A percentile compares a stretch with the other conserved stretches of the same genome.
These are phyloP conservation scores for Goffeauzyma gilvescens DNA, from an alignment of 768 basidiomycete species.

Conservation along the genomic window DNA sequence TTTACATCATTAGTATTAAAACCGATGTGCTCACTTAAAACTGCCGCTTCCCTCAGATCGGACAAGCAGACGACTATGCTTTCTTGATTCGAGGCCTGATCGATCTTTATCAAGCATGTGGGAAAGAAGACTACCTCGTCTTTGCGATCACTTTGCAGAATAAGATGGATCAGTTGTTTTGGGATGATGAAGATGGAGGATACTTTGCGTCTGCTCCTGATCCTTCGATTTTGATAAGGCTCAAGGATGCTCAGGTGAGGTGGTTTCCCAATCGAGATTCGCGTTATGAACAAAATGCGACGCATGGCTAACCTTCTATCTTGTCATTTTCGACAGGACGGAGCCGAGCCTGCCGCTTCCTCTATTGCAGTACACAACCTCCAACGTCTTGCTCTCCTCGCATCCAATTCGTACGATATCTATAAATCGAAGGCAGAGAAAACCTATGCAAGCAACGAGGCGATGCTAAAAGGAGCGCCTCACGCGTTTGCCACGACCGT, in stretches of 20 bases:
- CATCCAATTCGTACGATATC: constrained; percentile 11
- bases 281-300: neutral
- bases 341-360: constrained; percentile 21
- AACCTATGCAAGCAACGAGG: constrained; percentile 14
- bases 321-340: constrained; percentile 10
- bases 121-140: constrained; percentile 26
- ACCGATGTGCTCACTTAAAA: neutral
- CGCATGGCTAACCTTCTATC: neutral
- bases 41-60: constrained; percentile 4
- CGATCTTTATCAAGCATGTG: constrained; percentile 34
- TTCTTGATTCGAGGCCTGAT: constrained; percentile 31
- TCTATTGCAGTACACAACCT: constrained; percentile 20
- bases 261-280: neutral
- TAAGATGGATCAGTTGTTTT: constrained; percentile 35
- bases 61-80: constrained; percentile 36
- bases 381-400: constrained; percentile 14
- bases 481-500: constrained; percentile 17
- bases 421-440: constrained; percentile 15
- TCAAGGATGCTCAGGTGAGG: constrained; percentile 34
- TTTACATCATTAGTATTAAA: neutral
- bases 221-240: constrained; percentile 31
- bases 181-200: constrained; percentile 33
- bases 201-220: constrained; percentile 35
- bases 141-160: constrained; percentile 33
- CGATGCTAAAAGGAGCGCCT: constrained; percentile 18